Base-by-base conservation (phyloP, 2,329 filamentous ascomycete species). In the Aspergillus floridensis region DNA sequence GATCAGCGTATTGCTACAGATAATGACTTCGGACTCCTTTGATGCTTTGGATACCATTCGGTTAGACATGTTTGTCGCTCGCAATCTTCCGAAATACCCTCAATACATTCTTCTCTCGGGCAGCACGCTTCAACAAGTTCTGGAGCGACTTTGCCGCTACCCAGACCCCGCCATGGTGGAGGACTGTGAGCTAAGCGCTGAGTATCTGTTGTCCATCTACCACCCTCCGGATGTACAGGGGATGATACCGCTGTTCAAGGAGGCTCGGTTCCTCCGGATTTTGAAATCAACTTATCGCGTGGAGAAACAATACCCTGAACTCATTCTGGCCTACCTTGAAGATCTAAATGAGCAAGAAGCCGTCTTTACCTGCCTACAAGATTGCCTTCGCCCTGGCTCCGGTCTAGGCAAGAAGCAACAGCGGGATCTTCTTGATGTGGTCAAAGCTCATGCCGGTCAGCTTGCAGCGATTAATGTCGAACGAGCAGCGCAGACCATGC, bases 1-100 rank as follows among this genome's bases (percentile, higher is more conserved):
- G 60, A 84, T 97, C 65, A 93, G 91, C 50, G 96, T 97, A 58
- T 79, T 99, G 59, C 82, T 96, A 11, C 92, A 96, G 72, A 88
- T 97, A 29, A 96, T 99, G 91, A 90, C 88, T 53, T 54, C 65
- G 11, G 79, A 86, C 0, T 80, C 83, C 50, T 98, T 96, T 74
- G 84, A 87, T 0, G 77, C 87, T 0, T 86, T 90, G 61, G 92
- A 98, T 70, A 93, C 90, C 12, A 91, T 99, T 58, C 99, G 96
- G 74, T 84, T 99, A 49, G 92, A 99, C 76, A 99, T 99, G 92
- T 99, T 99, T 71, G 90, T 99, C 71, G 93, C 95, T 19, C 87
- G 95, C 58, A 99, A 96, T 72, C 79, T 99, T 53, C 91, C 96
- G 3, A 99, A 99, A 74, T 99, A 96, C 70, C 92, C 93, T 1